These are phyloP conservation scores for Pachysandra terminalis DNA, from an alignment of 164 flowering plant species.

Conservation along the genomic window DNA sequence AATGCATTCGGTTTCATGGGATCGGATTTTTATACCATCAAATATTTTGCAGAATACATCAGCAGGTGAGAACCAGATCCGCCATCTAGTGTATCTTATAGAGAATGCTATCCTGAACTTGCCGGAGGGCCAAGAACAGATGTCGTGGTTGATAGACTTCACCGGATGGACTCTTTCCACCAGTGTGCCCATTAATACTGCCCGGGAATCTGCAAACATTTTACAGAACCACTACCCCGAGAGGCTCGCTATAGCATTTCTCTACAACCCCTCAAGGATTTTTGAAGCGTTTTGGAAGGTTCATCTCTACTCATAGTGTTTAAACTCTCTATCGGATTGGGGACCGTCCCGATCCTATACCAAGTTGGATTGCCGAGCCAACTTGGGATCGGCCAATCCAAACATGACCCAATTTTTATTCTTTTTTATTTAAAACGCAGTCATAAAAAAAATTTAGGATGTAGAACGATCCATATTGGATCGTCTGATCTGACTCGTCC, in stretches of 20 bases:
- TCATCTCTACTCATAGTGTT: conserved; percentile 10
- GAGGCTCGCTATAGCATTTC: conserved; percentile 82
- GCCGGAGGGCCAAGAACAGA: conserved; percentile 86
- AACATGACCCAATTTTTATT: no score
- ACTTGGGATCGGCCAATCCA: no score
- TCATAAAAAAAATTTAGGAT: no score
- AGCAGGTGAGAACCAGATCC: conserved; percentile 65
- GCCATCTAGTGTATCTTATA: conserved; percentile 80
- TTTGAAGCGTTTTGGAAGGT: conserved; percentile 99
- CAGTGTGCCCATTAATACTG: conserved; percentile 67
- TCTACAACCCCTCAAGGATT: conserved; percentile 86
- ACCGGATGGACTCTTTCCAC: conserved; percentile 73
- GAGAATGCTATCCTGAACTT: conserved; percentile 92
- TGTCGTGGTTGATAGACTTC: conserved; percentile 93
- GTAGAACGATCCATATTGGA: no score
- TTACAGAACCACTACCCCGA: conserved; percentile 92
- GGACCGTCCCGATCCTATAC: no score
- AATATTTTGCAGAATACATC: conserved; percentile 61
- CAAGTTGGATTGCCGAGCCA: no score
- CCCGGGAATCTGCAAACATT: conserved; percentile 64
- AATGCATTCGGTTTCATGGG: neutral
- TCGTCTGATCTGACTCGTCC: no score
- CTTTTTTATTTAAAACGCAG: no score
- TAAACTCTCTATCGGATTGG: no score
- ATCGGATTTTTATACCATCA: neutral